These are phyloP conservation scores for Cercophora sp. DNA, from an alignment of 495 filamentous ascomycete species.

Conservation along the genomic window DNA sequence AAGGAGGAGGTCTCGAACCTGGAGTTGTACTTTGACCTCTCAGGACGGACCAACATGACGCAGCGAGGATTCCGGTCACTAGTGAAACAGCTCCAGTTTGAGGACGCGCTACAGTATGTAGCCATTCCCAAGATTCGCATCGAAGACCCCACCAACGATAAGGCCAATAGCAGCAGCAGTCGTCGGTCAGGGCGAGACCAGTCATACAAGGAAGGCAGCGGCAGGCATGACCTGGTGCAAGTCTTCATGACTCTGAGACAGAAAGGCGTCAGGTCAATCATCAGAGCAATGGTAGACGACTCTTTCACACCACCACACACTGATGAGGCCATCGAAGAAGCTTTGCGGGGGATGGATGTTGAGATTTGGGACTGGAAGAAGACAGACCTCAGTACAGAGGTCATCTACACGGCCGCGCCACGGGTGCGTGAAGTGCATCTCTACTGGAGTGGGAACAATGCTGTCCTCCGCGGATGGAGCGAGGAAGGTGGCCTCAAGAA, in stretches of 20 bases:
- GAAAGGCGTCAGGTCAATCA: neutral
- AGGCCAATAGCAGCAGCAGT: constrained; percentile 8
- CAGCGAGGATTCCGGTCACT: constrained; percentile 15
- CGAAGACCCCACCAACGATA: constrained; percentile 5
- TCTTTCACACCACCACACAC: neutral
- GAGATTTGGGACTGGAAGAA: neutral
- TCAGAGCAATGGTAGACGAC: neutral
- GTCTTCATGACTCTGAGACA: constrained; percentile 17
- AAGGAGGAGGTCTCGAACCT: constrained; percentile 9
- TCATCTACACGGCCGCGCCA: neutral
- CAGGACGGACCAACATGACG: constrained; percentile 17
- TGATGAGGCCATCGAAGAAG: neutral
- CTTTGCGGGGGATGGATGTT: neutral
- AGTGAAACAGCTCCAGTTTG: constrained; percentile 26
- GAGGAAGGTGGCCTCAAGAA: neutral
- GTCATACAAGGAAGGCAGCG: constrained; percentile 21
- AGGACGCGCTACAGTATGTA: constrained; percentile 32
- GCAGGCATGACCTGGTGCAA: constrained; percentile 21
- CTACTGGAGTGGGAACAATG: neutral
- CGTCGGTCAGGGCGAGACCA: neutral
- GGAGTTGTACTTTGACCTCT: constrained; percentile 27
- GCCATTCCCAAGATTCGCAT: constrained; percentile 23
- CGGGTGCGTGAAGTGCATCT: neutral
- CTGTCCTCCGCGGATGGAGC: neutral
- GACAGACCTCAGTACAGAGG: neutral